A percentile compares a stretch with the other conserved stretches of the same genome.
phyloP scores from a whole-genome alignment of 805 yeast species.

The Starmerella geochares region DNA sequence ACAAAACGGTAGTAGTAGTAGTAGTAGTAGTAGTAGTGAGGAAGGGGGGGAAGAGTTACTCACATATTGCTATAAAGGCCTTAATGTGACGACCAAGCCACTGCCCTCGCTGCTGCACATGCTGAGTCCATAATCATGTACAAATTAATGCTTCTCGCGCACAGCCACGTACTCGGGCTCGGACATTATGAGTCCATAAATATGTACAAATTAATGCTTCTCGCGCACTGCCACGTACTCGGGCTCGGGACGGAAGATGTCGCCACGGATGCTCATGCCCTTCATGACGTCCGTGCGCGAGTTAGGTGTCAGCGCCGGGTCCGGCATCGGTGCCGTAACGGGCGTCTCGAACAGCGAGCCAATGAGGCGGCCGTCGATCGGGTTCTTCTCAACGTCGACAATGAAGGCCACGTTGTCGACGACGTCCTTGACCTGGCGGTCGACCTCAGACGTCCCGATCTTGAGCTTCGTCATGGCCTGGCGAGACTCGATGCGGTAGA shows the following conservation, averaged over 20 bases:
- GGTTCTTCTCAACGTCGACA: conserved; percentile 47
- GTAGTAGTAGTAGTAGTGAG: too few species aligned
- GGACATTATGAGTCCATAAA: too few species aligned
- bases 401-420: conserved; percentile 52
- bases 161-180: too few species aligned
- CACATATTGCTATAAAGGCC: too few species aligned
- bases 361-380: conserved; percentile 46
- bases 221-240: conserved; percentile 22
- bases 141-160: too few species aligned
- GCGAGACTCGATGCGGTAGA: conserved; percentile 52
- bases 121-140: too few species aligned
- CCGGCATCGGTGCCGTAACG: conserved; percentile 30
- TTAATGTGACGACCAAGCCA: too few species aligned
- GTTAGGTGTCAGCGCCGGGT: conserved; percentile 25
- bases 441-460: conserved; percentile 36
- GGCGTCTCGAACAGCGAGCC: conserved; percentile 58
- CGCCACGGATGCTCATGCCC: conserved; percentile 34
- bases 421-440: conserved; percentile 43
- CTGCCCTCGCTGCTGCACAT: too few species aligned
- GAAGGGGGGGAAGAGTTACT: too few species aligned
- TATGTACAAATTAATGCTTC: conserved; percentile 8
- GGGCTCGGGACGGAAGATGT: conserved; percentile 32
- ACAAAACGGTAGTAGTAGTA: too few species aligned
- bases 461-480: conserved; percentile 48
- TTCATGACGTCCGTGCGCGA: conserved; percentile 26